phyloP scores from a whole-genome alignment of 768 basidiomycete genomes.

The Termitomyces sp. region DNA sequence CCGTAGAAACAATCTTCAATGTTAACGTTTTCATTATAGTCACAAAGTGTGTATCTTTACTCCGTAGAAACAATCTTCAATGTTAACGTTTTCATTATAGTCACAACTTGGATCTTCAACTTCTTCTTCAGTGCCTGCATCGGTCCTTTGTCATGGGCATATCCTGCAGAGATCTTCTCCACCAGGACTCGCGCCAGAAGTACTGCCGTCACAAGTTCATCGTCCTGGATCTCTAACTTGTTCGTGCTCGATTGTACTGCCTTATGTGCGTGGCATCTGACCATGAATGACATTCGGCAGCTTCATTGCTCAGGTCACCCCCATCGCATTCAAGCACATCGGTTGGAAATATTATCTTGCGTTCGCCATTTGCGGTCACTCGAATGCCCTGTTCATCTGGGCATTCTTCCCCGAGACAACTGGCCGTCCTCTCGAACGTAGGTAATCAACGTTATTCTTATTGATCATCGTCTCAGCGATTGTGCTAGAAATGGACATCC shows the following conservation, averaged over 20 bases:
- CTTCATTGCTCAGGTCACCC: conserved; percentile 43
- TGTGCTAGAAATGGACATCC: conserved; percentile 36
- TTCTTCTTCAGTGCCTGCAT: conserved; percentile 45
- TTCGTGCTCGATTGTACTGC: conserved; percentile 8
- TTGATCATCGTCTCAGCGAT: not conserved
- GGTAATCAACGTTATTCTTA: not conserved
- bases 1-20: conserved; percentile 23
- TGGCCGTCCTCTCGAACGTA: conserved; percentile 40
- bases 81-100: conserved; percentile 18
- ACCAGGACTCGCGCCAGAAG: conserved; percentile 41
- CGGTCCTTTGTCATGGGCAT: conserved; percentile 43
- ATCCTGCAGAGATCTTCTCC: conserved; percentile 42
- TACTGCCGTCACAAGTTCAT: conserved; percentile 40
- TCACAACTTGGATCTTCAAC: conserved; percentile 42
- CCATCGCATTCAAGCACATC: conserved; percentile 33
- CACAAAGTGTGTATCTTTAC: conserved; percentile 32
- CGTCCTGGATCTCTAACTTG: conserved; percentile 45
- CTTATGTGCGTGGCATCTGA: not conserved
- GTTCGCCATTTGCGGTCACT: conserved; percentile 42
- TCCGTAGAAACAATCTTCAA: conserved; percentile 28
- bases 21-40: conserved; percentile 15
- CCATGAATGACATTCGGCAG: not conserved
- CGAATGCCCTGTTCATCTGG: conserved; percentile 42
- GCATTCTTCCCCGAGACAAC: conserved; percentile 43
- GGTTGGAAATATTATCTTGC: conserved; percentile 43